Conservation (phyloP, 352 stramenopile species). For the Phytophthora hybrid region DNA sequence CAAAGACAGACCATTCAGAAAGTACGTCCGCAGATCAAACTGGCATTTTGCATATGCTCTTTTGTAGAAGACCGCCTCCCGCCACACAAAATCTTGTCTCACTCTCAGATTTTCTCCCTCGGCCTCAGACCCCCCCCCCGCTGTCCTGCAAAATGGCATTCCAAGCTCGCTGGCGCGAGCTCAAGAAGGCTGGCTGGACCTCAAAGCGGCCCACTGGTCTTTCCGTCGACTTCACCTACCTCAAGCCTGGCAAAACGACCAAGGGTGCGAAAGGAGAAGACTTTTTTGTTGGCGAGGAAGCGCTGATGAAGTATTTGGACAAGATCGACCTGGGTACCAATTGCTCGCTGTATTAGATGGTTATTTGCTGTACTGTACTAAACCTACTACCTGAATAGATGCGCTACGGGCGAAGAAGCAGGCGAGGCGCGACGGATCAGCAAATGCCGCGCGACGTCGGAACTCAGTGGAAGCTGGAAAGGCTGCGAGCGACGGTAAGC, state of each 20-base stretch:
- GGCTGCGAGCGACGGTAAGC: background rate
- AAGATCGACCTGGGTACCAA: slow-evolving; percentile 2
- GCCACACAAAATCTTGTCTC: background rate
- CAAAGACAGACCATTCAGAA: background rate
- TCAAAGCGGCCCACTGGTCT: slow-evolving; percentile 3
- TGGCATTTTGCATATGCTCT: background rate
- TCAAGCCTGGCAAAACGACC: slow-evolving; percentile 10
- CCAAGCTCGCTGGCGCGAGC: slow-evolving; percentile 12
- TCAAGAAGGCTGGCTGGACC: slow-evolving; percentile 1
- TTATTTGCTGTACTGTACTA: background rate
- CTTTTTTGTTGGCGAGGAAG: slow-evolving; percentile 9
- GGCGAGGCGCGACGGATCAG: background rate
- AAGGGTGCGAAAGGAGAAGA: background rate
- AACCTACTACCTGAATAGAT: background rate
- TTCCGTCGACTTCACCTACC: slow-evolving; percentile 3
- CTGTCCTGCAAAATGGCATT: slow-evolving; percentile 4
- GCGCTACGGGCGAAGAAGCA: no score
- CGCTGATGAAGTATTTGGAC: slow-evolving; percentile 9
- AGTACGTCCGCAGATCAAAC: background rate
- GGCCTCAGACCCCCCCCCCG: background rate
- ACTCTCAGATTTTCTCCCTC: background rate
- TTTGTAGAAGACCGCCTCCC: background rate
- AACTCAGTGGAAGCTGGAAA: background rate
- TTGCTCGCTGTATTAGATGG: background rate
- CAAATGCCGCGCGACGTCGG: background rate